These are phyloP conservation scores for Cylindrodendrum hubeiense DNA, from an alignment of 2,329 filamentous ascomycete species.

Conservation along the genomic window DNA sequence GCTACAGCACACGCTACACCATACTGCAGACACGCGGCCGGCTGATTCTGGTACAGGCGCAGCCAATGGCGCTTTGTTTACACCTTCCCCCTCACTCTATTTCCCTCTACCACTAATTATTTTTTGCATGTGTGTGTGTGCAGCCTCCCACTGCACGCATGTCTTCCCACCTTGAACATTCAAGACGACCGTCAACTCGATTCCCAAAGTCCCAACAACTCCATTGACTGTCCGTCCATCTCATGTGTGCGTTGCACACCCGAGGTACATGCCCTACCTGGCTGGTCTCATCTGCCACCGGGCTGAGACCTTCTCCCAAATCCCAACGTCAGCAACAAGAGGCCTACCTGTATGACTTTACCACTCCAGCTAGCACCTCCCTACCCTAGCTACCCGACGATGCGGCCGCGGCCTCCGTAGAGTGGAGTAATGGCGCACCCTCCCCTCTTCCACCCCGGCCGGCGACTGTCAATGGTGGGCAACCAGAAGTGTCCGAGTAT, in stretches of 20 bases:
- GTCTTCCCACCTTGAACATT: background rate
- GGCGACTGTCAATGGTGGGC: constrained; percentile 32
- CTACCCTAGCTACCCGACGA: constrained; percentile 34
- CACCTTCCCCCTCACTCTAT: constrained; percentile 13
- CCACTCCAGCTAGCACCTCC: constrained; percentile 22
- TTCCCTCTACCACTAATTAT: constrained; percentile 14
- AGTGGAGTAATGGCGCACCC: constrained; percentile 45
- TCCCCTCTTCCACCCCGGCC: constrained; percentile 33
- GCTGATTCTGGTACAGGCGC: constrained; percentile 14
- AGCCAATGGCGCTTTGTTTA: constrained; percentile 12
- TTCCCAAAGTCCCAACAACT: constrained; percentile 9
- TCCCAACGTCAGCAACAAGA: constrained; percentile 19
- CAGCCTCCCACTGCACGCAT: background rate
- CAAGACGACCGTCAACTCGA: background rate
- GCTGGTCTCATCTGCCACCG: constrained; percentile 1
- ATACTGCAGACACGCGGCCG: constrained; percentile 26
- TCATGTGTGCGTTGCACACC: constrained; percentile 1
- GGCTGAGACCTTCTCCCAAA: constrained; percentile 17
- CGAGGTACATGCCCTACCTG: constrained; percentile 20
- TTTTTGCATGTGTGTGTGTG: constrained; percentile 1
- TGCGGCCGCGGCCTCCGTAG: constrained; percentile 37
- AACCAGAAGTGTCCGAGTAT: constrained; percentile 38
- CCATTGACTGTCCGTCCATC: background rate
- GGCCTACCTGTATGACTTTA: constrained; percentile 11
- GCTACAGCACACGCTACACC: constrained; percentile 17